Evolutionary conservation across 495 filamentous ascomycete species (phyloP), one percentile per base, ranked within the genome.

Genomic region (Letharia lupina): DNA sequence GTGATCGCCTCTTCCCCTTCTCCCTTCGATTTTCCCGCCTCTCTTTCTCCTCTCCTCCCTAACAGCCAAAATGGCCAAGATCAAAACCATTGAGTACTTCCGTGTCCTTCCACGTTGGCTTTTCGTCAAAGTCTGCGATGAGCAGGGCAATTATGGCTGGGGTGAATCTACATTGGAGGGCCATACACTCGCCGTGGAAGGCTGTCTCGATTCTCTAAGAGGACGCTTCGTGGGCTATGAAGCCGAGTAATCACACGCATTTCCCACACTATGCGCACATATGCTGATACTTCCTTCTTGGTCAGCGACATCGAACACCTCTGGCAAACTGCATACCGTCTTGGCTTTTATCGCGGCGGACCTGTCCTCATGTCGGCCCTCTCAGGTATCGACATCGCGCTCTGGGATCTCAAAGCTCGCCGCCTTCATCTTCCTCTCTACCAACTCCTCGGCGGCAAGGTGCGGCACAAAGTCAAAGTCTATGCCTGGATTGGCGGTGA

Each of bases 401-500:
- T 93, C 7, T 92, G 90, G 90, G 90, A 93, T 78, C 71, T 92
- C 54, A 92, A 93, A 70, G 78, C 79, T 4, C 74, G 78, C 4
- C 75, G 70, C 66, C 75, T 93, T 28, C 81, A 82, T 15, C 86
- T 92, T 3, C 89, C 90, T 2, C 80, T 93, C 37, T 86, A 89
- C 69, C 84, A 90, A 69, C 77, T 93, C 16, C 77, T 93, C 4
- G 90, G 90, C 18, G 90, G 90, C 23, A 89, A 89, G 69, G 87
- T 93, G 47, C 80, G 90, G 40, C 77, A 88, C 70, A 90, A 87
- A 73, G 74, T 91, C 39, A 84, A 83, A 67, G 90, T 93, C 6
- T 93, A 93, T 72, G 85, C 87, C n/a, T 93, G 90, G 90, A 91
- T 93, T 71, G 90, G 90, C 42, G 90, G 90, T 11, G 90, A 93